These are phyloP conservation scores for Colletotrichum filicis DNA, from an alignment of 2,329 filamentous ascomycete species.

Conservation along the genomic window DNA sequence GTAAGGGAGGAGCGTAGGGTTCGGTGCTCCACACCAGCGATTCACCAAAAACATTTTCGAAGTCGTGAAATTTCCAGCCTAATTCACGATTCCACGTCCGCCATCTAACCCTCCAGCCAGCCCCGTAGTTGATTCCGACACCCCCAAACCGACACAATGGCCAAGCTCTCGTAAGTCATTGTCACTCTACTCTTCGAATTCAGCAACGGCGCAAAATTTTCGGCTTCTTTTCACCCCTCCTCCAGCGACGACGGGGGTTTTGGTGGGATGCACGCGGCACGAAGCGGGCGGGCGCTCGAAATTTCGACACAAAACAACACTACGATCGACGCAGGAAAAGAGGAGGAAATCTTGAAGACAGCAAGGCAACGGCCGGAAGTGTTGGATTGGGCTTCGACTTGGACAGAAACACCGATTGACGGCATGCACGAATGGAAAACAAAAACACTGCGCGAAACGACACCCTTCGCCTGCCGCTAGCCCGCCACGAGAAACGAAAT, in stretches of 20 bases:
- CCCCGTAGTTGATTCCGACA: conserved; percentile 37
- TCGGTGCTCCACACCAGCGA: conserved; percentile 17
- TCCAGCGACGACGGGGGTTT: conserved; percentile 34
- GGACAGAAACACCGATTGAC: not conserved
- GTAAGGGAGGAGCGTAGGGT: conserved; percentile 26
- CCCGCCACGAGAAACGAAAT: conserved; percentile 16
- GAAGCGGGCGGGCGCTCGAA: conserved; percentile 25
- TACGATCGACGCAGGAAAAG: conserved; percentile 19
- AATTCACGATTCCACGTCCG: conserved; percentile 34
- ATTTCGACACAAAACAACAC: conserved; percentile 14
- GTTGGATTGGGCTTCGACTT: not conserved
- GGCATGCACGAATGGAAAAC: not conserved
- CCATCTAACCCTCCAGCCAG: conserved; percentile 35
- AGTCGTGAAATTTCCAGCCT: conserved; percentile 35
- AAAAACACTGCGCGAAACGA: conserved; percentile 10
- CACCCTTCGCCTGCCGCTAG: conserved; percentile 5
- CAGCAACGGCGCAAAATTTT: conserved; percentile 1
- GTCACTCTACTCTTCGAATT: conserved; percentile 10
- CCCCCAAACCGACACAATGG: conserved; percentile 66
- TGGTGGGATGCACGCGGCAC: conserved; percentile 11
- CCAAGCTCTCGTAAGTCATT: conserved; percentile 70
- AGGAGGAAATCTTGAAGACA: not conserved
- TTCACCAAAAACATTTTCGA: conserved; percentile 31
- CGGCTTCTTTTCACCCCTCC: conserved; percentile 33
- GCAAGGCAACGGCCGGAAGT: not conserved